phyloP scores from a whole-genome alignment of 345 rosid species.

The Alliaria petiolata region DNA sequence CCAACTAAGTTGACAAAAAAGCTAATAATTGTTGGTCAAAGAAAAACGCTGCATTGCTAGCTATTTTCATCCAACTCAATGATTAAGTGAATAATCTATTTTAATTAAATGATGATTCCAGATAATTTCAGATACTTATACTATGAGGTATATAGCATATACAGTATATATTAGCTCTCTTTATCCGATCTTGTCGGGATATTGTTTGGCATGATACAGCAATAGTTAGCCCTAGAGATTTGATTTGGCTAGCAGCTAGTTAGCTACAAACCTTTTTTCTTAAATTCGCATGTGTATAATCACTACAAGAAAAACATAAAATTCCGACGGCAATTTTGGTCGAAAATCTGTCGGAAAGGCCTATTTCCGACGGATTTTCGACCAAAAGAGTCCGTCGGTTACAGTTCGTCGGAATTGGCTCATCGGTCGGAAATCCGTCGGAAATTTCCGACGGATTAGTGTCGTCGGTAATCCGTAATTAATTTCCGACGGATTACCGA shows the following conservation, averaged over 20 bases:
- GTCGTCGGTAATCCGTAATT: too few species aligned
- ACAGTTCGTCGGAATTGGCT: too few species aligned
- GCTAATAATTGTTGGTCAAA: neutral
- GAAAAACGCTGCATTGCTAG: neutral
- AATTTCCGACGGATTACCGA: too few species aligned
- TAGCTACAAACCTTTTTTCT: neutral
- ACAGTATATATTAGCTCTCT: slow-evolving; percentile 1
- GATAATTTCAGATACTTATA: slow-evolving; percentile 13
- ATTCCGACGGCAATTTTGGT: too few species aligned
- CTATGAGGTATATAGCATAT: slow-evolving; percentile 4
- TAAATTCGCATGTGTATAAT: neutral
- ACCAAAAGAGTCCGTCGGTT: too few species aligned
- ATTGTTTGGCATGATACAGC: slow-evolving; percentile 17
- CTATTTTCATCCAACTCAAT: slow-evolving; percentile 9
- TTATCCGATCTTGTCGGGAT: slow-evolving; percentile 25
- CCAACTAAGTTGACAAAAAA: neutral
- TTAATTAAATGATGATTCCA: neutral
- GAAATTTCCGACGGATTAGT: too few species aligned
- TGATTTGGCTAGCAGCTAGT: neutral
- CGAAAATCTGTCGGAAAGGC: too few species aligned
- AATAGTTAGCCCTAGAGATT: slow-evolving; percentile 8
- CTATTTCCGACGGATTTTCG: too few species aligned
- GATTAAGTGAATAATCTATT: neutral
- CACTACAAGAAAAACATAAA: too few species aligned
- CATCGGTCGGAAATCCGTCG: too few species aligned